Evolutionary conservation across 495 filamentous ascomycete genomes (phyloP).

Genomic region (Penicillium atrosanguineum): DNA sequence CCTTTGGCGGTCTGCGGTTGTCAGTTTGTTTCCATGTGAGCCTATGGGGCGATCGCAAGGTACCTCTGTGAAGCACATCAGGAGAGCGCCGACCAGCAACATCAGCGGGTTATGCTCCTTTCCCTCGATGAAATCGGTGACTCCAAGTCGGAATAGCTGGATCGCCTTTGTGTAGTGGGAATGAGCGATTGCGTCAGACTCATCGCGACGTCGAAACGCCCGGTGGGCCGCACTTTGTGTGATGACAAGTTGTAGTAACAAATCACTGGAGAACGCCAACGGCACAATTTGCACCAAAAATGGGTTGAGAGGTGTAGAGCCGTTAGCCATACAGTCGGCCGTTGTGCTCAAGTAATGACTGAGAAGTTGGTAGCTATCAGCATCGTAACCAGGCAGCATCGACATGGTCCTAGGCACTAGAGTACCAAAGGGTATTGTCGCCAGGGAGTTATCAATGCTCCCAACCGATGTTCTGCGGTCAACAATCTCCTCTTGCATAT

Average conservation of each 20-base stretch:
- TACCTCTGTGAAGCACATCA: constrained; percentile 45
- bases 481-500: not conserved
- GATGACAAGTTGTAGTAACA: constrained; percentile 36
- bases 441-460: not conserved
- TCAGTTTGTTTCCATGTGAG: constrained; percentile 2
- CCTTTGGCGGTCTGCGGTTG: constrained; percentile 33
- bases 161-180: constrained; percentile 36
- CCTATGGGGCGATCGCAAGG: not conserved
- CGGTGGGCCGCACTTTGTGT: constrained; percentile 40
- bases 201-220: constrained; percentile 33
- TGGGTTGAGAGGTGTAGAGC: constrained; percentile 36
- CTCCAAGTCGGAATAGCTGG: constrained; percentile 31
- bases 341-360: constrained; percentile 38
- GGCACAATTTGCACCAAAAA: constrained; percentile 40
- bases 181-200: constrained; percentile 34
- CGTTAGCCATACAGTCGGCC: constrained; percentile 40
- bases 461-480: constrained; percentile 3
- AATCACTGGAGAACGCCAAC: constrained; percentile 36
- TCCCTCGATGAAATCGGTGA: constrained; percentile 37
- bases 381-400: constrained; percentile 33
- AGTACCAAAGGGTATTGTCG: constrained; percentile 17
- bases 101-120: constrained; percentile 37
- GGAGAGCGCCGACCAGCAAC: constrained; percentile 33
- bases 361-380: constrained; percentile 33
- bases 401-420: constrained; percentile 30